Evolutionary conservation across 371 early-diverging fungal species (phyloP), one percentile per base, ranked within the genome.

Genomic region (Mucor saturninus): DNA sequence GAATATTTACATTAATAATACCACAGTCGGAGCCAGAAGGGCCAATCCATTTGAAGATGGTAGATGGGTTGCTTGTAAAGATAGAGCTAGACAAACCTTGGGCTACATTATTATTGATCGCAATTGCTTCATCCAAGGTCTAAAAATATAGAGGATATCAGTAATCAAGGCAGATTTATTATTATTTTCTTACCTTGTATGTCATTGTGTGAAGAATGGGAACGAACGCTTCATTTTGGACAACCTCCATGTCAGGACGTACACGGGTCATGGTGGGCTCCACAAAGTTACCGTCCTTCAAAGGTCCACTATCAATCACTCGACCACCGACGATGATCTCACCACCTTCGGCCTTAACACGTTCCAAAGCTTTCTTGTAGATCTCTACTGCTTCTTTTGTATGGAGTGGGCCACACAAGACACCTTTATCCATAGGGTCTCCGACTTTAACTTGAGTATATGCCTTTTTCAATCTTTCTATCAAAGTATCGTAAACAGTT

Each of bases 1-100:
- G 98, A 63, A 97, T 91, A 84, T 98, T 98, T 53, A 95, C 93
- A 72, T 98, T 98, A 73, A 97, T 95, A 45, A 98, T 96, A 61
- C 98, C 98, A 67, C 96, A 97, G 79, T 98, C 98, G 13, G 96
- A 95, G 26, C 98, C 98, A 28, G 86, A 72, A 14, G 97, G 92
- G 14, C 91, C 96, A 56, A 91, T 95, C 98, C 98, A 98, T 72
- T 90, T 90, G 87, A 97, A 97, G 53, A 96, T 90, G 62, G 89
- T 90, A 49, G 85, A 75, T 29, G 94, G 86, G 74, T 88, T 83
- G 45, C 80, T 77, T 13, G 98, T 97, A 75, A 98, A 98, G 62
- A 98, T 72, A 15, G 91, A 90, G 68, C 90, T 89, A 43, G 91
- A 89, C n/a, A 98, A 80, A 35, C 98, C 98, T 81, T 98, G 98